Conservation (phyloP, 257 asterid species). For the Gardenia jasminoides region DNA sequence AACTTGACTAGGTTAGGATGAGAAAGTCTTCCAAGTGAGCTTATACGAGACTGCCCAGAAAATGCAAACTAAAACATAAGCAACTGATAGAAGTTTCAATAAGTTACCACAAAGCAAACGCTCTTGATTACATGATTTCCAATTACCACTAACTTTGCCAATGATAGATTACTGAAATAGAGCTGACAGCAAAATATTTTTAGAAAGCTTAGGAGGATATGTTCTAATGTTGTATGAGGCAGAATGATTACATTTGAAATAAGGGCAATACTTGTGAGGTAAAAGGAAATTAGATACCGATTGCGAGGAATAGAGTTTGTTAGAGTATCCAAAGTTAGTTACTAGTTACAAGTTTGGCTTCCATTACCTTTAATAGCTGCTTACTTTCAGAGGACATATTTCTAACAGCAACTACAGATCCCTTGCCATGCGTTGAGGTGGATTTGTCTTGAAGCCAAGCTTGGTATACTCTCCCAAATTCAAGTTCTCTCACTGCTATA, state of each 20-base stretch:
- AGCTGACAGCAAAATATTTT: neutral
- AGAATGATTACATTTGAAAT: neutral
- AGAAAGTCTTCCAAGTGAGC: conserved; percentile 34
- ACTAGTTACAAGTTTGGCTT: neutral
- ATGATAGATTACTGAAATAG: no score
- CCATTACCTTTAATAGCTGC: conserved; percentile 58
- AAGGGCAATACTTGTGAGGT: neutral
- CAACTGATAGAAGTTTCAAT: neutral
- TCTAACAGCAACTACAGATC: conserved; percentile 62
- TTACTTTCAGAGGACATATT: conserved; percentile 54
- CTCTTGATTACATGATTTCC: no score
- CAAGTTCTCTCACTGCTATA: conserved; percentile 73
- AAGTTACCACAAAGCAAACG: neutral
- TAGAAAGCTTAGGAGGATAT: neutral
- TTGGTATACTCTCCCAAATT: conserved; percentile 71
- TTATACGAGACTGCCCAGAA: conserved; percentile 59
- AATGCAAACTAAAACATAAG: conserved; percentile 11
- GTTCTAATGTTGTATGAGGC: neutral
- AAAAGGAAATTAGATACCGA: neutral
- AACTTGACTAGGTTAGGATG: conserved; percentile 61
- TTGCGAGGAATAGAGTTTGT: neutral
- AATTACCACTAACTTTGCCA: no score
- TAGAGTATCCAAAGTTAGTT: neutral
- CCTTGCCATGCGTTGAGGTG: conserved; percentile 30
- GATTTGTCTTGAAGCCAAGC: conserved; percentile 67